phyloP scores from a whole-genome alignment of 164 flowering plant species.

The Dillenia turbinata region DNA sequence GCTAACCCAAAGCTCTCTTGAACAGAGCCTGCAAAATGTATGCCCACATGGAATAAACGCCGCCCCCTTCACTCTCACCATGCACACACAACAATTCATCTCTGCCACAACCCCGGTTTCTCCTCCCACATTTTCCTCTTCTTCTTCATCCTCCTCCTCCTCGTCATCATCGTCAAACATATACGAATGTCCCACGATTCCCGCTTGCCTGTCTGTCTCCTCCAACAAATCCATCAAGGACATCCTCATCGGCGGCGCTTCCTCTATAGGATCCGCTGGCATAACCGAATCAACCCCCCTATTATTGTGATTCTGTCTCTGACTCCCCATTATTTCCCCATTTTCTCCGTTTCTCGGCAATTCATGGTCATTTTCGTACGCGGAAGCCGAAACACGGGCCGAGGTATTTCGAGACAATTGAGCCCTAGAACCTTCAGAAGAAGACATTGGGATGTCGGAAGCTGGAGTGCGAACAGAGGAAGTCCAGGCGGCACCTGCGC shows the following conservation, averaged over 20 bases:
- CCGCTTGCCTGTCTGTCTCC: conserved; percentile 57
- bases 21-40: conserved; percentile 79
- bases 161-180: conserved; percentile 24
- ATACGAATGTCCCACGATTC: conserved; percentile 25
- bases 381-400: neutral
- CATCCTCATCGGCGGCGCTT: conserved; percentile 39
- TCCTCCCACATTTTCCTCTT: conserved; percentile 25
- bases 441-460: conserved; percentile 13
- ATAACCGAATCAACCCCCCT: conserved; percentile 1
- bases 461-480: conserved; percentile 25
- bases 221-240: conserved; percentile 85
- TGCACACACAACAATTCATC: conserved; percentile 76
- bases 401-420: conserved; percentile 1
- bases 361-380: neutral
- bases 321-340: conserved; percentile 7
- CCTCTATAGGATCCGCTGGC: conserved; percentile 7
- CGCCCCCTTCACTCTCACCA: conserved; percentile 86
- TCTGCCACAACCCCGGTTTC: conserved; percentile 13
- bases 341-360: neutral
- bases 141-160: conserved; percentile 25
- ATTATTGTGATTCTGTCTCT: neutral
- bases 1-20: conserved; percentile 71
- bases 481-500: conserved; percentile 44
- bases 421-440: conserved; percentile 5
- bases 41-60: conserved; percentile 97